Evolutionary conservation across 805 yeast species (phyloP), one percentile per base, ranked within the genome.

Genomic region (Saccharomycopsis schoenii): DNA sequence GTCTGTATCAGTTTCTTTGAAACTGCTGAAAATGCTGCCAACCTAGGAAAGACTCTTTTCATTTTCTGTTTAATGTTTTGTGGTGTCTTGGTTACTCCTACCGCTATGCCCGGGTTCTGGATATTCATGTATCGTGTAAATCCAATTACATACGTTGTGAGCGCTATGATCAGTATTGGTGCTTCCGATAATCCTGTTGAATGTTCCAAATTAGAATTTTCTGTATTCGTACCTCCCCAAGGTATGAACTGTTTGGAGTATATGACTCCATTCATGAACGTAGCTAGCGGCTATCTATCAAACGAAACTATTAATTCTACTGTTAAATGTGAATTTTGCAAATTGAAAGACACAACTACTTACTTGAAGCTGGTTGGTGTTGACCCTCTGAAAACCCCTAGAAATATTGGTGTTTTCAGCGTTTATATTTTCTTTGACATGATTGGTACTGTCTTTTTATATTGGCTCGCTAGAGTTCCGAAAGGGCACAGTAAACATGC

Each of bases 401-500:
- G 86, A 71, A 77, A 84, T 69, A 76, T 77, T 67, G 89, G 88
- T 66, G 75, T 84, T 29, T 79, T 78, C 66, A 70, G 79, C 62
- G 77, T 77, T 57, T 84, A 74, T 67, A 77, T 81, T 64, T 74
- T 71, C 25, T 73, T 82, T 66, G 79, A 82, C 66, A 63, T 72
- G 65, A 0, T 64, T 70, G 71, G 75, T 60, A 76, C 86, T 14
- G 59, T 72, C 1, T 79, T 76, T 67, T 67, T 77, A 64, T 79
- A 85, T 77, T 84, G 88, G 86, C 69, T 82, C 34, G 82, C 84
- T 12, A 82, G 94, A 78, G 93, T 87, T 63, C 94, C 94, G 60
- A 86, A 86, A 79, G 67, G 81, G 79, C 65, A 70, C 40, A 69
- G 69, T 58, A 71, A 60, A 55, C 59, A 64, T 56, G 12, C 36